Percentiles rank a stretch among this genome's conserved stretches.
Evolutionary conservation across 441 rosid species (phyloP).

Genomic region (Populus hybrid): DNA sequence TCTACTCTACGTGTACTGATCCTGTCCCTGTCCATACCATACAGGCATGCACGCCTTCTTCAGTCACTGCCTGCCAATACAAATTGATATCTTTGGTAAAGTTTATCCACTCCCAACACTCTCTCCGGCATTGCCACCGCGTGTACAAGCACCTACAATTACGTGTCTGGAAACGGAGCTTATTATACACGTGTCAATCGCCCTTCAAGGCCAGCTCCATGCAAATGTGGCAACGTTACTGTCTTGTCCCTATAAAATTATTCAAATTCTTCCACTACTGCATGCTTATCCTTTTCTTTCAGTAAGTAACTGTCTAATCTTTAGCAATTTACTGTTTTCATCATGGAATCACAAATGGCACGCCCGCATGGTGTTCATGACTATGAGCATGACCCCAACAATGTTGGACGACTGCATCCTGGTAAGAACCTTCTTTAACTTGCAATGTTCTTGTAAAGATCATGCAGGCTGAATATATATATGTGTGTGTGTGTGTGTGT

Average conservation of each 20-base stretch:
- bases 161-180: slow-evolving; percentile 18
- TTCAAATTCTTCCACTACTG: not conserved
- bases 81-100: not conserved
- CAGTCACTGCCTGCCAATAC: no score
- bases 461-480: no score
- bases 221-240: slow-evolving; percentile 17
- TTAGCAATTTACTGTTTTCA: not conserved
- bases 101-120: not conserved
- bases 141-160: slow-evolving; percentile 7
- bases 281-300: not conserved
- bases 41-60: no score
- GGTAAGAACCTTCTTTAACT: slow-evolving; percentile 26
- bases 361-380: slow-evolving; percentile 25
- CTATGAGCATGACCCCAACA: slow-evolving; percentile 28
- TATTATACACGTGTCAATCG: slow-evolving; percentile 22
- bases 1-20: no score
- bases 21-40: no score
- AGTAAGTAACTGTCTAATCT: not conserved
- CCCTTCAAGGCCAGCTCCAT: slow-evolving; percentile 16
- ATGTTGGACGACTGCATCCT: slow-evolving; percentile 24
- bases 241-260: not conserved
- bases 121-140: slow-evolving; percentile 6
- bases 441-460: no score
- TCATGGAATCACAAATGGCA: slow-evolving; percentile 39
- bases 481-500: no score